Conservation (phyloP, 768 basidiomycete species). For the Candolleomyces aberdarensis region DNA sequence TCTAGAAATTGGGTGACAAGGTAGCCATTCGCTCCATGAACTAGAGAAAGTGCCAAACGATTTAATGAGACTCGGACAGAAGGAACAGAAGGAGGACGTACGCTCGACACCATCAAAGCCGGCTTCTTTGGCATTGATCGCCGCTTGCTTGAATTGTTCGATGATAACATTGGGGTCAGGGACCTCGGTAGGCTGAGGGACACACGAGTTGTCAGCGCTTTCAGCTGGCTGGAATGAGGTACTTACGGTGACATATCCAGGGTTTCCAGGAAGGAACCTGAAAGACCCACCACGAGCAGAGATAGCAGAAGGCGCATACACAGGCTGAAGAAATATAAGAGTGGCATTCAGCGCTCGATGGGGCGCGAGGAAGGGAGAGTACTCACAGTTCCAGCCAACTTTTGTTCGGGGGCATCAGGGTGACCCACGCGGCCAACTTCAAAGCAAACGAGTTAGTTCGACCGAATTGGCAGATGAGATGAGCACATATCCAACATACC, state of each 20-base stretch:
- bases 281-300: slow-evolving; percentile 40
- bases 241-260: slow-evolving; percentile 39
- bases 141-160: slow-evolving; percentile 39
- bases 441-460: not conserved
- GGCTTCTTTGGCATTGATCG: slow-evolving; percentile 46
- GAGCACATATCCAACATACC: slow-evolving; percentile 17
- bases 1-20: slow-evolving; percentile 51
- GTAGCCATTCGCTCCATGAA: slow-evolving; percentile 45
- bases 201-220: no score
- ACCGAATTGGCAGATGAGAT: not conserved
- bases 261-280: slow-evolving; percentile 32
- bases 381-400: slow-evolving; percentile 21
- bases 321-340: slow-evolving; percentile 20
- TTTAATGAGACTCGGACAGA: not conserved
- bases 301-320: slow-evolving; percentile 44
- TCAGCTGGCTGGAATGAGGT: not conserved
- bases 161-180: slow-evolving; percentile 40
- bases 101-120: slow-evolving; percentile 57
- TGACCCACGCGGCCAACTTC: slow-evolving; percentile 34
- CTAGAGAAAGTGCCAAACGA: slow-evolving; percentile 12
- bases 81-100: slow-evolving; percentile 16
- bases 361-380: no score
- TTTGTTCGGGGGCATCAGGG: slow-evolving; percentile 38
- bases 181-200: slow-evolving; percentile 33
- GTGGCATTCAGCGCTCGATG: no score